Base-by-base conservation (phyloP, 2,329 filamentous ascomycete species). In the Cladorrhinum sp. region DNA sequence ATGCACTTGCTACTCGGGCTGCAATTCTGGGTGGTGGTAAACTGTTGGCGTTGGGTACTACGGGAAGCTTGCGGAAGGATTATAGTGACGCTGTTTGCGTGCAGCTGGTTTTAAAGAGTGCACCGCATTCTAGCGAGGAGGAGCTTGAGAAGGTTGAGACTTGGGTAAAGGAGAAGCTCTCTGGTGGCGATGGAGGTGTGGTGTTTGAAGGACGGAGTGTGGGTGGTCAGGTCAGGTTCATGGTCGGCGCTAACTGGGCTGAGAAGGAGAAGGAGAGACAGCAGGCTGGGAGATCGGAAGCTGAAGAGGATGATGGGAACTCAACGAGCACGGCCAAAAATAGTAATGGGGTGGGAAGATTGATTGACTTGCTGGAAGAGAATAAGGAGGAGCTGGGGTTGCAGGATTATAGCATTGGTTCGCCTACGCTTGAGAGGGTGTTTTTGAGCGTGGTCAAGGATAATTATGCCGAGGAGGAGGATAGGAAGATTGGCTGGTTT, bases 341-440 rank as follows among this genome's bases (percentile, higher is more conserved):
- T 46, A 16, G 18, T 18, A 46, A 46, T 10, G 42, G 5, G 30
- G 64, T 62, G 65, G 68, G 39, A 66, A 71, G 23, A 68, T 73
- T 21, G 64, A 76, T 77, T 28, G 71, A 73, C 46, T 72, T 81
- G 18, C 74, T 89, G 4, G 87, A 90, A 73, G 72, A 74, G 28
- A 75, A 80, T 56, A 87, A 86, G 67, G 73, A 80, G 46, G 73
- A 74, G 12, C 70, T 89, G 16, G 85, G 86, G 0, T 75, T 90
- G 48, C 82, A 85, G 68, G 86, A 87, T 67, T 90, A 89, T 68
- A 85, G 83, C 20, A 83, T 90, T 56, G 83, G 80, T 3, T 84
- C 86, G 42, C 86, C 86, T 5, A 89, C 86, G 2, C 75, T 91
- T 64, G 87, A 91, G 72, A 84, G 87, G 62, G 87, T 90, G 0